Evolutionary conservation across 2,329 filamentous ascomycete genomes (phyloP).

Genomic region (Cladosporium sp.): DNA sequence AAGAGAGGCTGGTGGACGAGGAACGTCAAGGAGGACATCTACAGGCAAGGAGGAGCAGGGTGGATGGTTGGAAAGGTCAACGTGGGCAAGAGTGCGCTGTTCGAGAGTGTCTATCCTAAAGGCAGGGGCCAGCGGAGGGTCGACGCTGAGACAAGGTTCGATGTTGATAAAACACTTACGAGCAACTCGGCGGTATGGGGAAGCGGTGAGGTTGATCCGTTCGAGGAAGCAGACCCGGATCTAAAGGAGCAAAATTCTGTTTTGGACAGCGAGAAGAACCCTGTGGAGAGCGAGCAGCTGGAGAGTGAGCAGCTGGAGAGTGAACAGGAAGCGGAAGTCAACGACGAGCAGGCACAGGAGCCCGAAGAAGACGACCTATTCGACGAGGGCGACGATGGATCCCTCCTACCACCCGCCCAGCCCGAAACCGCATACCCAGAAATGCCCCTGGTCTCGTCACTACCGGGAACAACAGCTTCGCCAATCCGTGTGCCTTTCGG

Average conservation of each 20-base stretch:
- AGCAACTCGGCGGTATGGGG: neutral
- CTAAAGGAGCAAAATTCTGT: neutral
- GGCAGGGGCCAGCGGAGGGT: conserved; percentile 30
- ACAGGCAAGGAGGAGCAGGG: conserved; percentile 71
- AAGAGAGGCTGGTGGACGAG: conserved; percentile 87
- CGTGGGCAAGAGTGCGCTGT: conserved; percentile 90
- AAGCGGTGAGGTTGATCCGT: neutral
- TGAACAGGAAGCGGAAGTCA: neutral
- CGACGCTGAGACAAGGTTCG: neutral
- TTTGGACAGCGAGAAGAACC: neutral
- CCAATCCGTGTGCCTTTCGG: conserved; percentile 92
- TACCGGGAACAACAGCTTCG: conserved; percentile 90
- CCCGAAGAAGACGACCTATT: conserved; percentile 18
- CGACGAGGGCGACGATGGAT: conserved; percentile 22
- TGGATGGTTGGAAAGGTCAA: conserved; percentile 99
- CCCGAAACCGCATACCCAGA: conserved; percentile 68
- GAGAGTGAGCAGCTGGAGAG: neutral
- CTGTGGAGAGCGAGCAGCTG: neutral
- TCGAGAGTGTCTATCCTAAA: conserved; percentile 83
- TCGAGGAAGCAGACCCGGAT: neutral
- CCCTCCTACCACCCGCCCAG: conserved; percentile 69
- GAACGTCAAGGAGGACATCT: conserved; percentile 78
- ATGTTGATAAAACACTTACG: neutral
- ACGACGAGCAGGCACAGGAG: conserved; percentile 8
- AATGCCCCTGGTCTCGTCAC: conserved; percentile 78